Conservation (phyloP, 164 flowering plant species). For the Tetrastigma voinierianum region DNA sequence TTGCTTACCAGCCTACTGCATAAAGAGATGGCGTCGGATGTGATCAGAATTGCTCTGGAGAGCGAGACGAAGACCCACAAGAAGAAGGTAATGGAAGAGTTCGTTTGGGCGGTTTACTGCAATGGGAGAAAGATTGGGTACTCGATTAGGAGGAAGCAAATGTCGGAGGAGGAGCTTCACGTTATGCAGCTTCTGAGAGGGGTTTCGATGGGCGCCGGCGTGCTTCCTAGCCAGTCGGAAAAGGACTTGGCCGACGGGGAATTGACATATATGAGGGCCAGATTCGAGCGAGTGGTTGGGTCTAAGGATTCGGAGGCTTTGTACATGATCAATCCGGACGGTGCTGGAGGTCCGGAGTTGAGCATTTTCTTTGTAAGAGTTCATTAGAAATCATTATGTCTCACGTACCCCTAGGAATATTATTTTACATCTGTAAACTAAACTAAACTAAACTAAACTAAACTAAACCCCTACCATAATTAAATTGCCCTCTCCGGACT, state of each 20-base stretch:
- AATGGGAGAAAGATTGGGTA: constrained; percentile 80
- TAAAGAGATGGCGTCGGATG: constrained; percentile 71
- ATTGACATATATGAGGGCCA: constrained; percentile 69
- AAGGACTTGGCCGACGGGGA: constrained; percentile 61
- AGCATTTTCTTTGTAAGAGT: constrained; percentile 83
- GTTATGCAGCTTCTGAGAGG: constrained; percentile 75
- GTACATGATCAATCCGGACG: constrained; percentile 83
- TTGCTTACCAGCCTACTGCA: constrained; percentile 50
- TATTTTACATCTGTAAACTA: no score
- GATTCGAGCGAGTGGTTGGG: constrained; percentile 82
- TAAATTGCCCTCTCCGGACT: no score
- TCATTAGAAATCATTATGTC: constrained; percentile 10
- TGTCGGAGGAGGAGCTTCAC: constrained; percentile 63
- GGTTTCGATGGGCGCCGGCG: constrained; percentile 93
- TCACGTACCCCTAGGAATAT: no score
- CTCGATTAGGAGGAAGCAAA: constrained; percentile 62
- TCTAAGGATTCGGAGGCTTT: constrained; percentile 79
- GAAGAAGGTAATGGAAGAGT: constrained; percentile 70
- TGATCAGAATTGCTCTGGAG: constrained; percentile 71
- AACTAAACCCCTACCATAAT: no score
- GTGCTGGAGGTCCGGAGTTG: constrained; percentile 62
- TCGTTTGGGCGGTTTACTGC: constrained; percentile 82
- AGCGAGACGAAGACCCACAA: constrained; percentile 63
- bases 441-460: no score
- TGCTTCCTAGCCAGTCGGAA: constrained; percentile 48